Evolutionary conservation across 2,329 filamentous ascomycete genomes (phyloP).

Genomic region (Pestalotiopsis sp.): DNA sequence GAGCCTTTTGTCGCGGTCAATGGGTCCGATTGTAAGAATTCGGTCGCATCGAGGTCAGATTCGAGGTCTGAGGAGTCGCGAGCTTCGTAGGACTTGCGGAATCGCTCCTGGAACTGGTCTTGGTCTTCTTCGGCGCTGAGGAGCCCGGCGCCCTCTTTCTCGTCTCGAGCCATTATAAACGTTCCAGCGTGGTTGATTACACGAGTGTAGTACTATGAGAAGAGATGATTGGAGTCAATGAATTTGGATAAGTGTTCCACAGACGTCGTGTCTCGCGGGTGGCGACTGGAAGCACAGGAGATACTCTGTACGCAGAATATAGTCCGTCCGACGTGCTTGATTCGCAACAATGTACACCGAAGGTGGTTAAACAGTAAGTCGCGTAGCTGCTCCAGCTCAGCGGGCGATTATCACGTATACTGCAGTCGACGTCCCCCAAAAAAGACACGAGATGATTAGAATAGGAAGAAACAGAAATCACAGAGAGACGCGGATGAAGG

Average conservation of each 20-base stretch:
- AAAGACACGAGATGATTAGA: not conserved
- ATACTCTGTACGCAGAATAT: not conserved
- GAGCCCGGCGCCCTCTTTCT: slow-evolving; percentile 21
- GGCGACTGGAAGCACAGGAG: not conserved
- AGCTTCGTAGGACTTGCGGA: slow-evolving; percentile 34
- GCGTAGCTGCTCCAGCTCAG: slow-evolving; percentile 2
- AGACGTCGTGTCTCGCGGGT: not conserved
- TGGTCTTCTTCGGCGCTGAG: slow-evolving; percentile 28
- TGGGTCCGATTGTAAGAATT: slow-evolving; percentile 38
- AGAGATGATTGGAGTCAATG: not conserved
- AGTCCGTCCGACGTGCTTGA: no score
- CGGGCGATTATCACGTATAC: not conserved
- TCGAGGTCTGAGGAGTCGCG: slow-evolving; percentile 26
- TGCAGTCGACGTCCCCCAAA: not conserved
- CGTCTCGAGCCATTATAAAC: slow-evolving; percentile 19
- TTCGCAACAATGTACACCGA: not conserved
- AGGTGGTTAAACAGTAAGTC: not conserved
- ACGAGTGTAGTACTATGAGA: not conserved
- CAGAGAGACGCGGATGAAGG: not conserved
- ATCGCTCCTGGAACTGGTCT: slow-evolving; percentile 21
- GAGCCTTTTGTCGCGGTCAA: slow-evolving; percentile 28
- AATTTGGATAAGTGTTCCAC: not conserved
- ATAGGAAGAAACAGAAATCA: not conserved
- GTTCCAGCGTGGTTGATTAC: slow-evolving; percentile 17
- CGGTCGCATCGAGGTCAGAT: slow-evolving; percentile 41